Base-by-base conservation (phyloP, 805 yeast species). In the Komagataella kurtzmanii region DNA sequence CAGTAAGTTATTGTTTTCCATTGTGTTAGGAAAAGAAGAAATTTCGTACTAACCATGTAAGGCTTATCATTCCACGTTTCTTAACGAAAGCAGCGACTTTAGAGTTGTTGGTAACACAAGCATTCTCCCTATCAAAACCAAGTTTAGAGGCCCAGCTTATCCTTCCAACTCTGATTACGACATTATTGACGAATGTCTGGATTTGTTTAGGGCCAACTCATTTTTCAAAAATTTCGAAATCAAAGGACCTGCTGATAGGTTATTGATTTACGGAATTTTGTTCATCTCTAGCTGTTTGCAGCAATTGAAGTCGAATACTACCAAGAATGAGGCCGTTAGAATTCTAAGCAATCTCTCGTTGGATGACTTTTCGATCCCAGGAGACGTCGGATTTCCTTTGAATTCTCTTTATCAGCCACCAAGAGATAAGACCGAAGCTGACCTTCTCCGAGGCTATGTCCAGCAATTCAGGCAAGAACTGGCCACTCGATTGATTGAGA, bases 181-280 rank as follows among this genome's bases (percentile, higher is more conserved):
- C 68, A 86, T 93, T 53, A 77, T 87, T 53, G 99, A 93, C 65
- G 99, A 93, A 66, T 76, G 82, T 24, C 70, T 93, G 51, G 98
- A 93, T 67, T 74, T 93, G 52, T 93, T 93, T 69, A 76, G 99
- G 58, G 97, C 97, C 59, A 93, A 93, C 67, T 86, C 97, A 10
- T 91, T 93, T 69, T 93, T 93, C 78, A 85, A 87, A 65, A 93
- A 93, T 73, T 93, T 93, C 65, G 99, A 93, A 70, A 90, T 93
- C 71, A 88, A 88, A 66, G 96, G 97, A 10, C 86, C 95, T 19
- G 85, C 97, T 3, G 99, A 93, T 65, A 77, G 99, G 58, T 77
- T 91, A 8, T 73, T 93, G 54, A 90, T 95, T 59, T 93, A 93
- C 65, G 99, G 99, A 18, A 93, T 93, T 51, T 71, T 93, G 54